Evolutionary conservation across 1,284 basidiomycete species (phyloP).

Genomic region (Naganishia sp.): DNA sequence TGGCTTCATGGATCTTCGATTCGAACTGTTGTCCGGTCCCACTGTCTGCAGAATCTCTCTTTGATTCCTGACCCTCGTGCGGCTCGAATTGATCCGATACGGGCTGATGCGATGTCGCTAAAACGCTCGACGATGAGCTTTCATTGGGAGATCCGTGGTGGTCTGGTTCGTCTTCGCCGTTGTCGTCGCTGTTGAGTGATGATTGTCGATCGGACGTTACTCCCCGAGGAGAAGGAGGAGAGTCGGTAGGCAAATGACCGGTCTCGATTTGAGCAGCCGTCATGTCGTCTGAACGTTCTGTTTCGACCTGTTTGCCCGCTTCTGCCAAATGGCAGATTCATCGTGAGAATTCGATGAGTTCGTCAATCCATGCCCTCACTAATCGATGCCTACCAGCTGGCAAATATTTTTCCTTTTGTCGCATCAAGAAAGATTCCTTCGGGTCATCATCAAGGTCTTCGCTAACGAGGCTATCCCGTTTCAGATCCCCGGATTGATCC

Average conservation of each 20-base stretch:
- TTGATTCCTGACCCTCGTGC: neutral
- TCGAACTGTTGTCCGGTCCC: too few species aligned
- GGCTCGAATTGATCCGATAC: neutral
- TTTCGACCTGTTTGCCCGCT: too few species aligned
- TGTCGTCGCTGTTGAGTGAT: neutral
- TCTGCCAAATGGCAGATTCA: neutral
- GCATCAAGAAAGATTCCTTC: too few species aligned
- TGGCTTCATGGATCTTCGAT: neutral
- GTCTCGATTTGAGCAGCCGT: too few species aligned
- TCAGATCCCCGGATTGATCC: neutral
- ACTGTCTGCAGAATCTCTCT: slow-evolving; percentile 1
- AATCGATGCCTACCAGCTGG: neutral
- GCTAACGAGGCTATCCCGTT: neutral
- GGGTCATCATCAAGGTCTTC: neutral
- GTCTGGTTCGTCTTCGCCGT: neutral
- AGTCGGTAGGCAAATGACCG: neutral
- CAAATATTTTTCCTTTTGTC: neutral
- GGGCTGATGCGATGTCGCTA: slow-evolving; percentile 11
- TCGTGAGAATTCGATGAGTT: too few species aligned
- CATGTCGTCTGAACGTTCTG: too few species aligned
- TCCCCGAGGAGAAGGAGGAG: neutral
- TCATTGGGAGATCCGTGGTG: neutral
- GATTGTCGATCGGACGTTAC: neutral
- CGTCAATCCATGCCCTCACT: too few species aligned
- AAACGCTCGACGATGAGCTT: slow-evolving; percentile 10